These are phyloP conservation scores for Sporodiniella umbellata DNA, from an alignment of 371 early-diverging fungal species.

Conservation along the genomic window DNA sequence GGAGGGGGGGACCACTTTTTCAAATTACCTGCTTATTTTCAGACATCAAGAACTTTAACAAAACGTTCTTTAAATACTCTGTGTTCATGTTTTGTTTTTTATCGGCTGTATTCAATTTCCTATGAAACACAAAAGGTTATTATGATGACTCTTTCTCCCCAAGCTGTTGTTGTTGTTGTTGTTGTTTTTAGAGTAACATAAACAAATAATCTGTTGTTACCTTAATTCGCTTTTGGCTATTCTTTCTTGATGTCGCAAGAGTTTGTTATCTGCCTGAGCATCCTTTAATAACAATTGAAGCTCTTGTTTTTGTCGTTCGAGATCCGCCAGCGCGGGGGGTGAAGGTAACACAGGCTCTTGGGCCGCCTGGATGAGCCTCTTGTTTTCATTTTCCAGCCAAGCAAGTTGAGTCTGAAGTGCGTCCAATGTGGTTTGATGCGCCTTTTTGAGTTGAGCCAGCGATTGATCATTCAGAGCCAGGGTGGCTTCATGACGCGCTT, in stretches of 20 bases:
- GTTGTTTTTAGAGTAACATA: background rate
- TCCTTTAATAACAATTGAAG: slow-evolving; percentile 58
- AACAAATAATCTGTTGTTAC: slow-evolving; percentile 9
- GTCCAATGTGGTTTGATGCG: background rate
- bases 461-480: no score
- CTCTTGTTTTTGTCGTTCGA: slow-evolving; percentile 47
- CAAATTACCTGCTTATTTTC: slow-evolving; percentile 50
- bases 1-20: background rate
- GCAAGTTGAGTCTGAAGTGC: slow-evolving; percentile 10
- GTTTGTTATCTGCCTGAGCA: slow-evolving; percentile 39
- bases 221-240: slow-evolving; percentile 47
- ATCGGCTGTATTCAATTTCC: slow-evolving; percentile 59
- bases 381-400: slow-evolving; percentile 16
- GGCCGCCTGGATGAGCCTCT: background rate
- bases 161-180: no score
- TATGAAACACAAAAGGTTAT: slow-evolving; percentile 2
- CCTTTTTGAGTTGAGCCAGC: background rate
- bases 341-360: background rate
- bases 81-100: slow-evolving; percentile 60
- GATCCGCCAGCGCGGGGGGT: slow-evolving; percentile 6
- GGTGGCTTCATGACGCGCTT: background rate
- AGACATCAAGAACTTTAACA: slow-evolving; percentile 56
- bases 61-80: slow-evolving; percentile 65
- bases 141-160: no score
- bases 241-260: slow-evolving; percentile 55